Base-by-base conservation (phyloP, 73 alveolate species). In the Paramecium biaurelia region DNA sequence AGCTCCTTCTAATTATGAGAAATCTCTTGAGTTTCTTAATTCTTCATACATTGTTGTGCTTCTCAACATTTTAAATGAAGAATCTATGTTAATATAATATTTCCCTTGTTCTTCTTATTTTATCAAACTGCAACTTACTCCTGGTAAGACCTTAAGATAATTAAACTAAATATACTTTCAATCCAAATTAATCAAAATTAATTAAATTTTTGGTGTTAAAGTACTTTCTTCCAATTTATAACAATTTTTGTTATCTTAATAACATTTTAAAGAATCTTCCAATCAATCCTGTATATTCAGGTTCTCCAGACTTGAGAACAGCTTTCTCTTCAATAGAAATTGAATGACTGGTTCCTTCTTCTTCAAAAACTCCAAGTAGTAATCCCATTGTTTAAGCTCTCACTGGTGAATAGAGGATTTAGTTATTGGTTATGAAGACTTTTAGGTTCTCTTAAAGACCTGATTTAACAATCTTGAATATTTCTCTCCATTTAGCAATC, bases 181-280 rank as follows among this genome's bases (percentile, higher is more conserved):
- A 30, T 37, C 87, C 87, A 6, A 37, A 74, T 41, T 74, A 74
- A 74, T 74, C 87, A 1, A 74, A 74, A 37, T 74, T 74, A 18
- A 41, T 74, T 21, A 74, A 34, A 32, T 74, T 74, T 74, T 74
- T 74, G 18, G 87, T 34, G 14, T 74, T 41, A 35, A 74, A 74
- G 35, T 74, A 74, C 35, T 74, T 74, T 34, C 87, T 34, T 35
- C 87, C 87, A 11, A 74, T 74, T 18, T 74, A 10, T 28, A 74
- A 23, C 45, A 74, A 74, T 41, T 74, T 74, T 21, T 74, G 10
- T 35, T 74, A 18, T 74, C 20, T 74, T 5, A 74, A 41, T 41
- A 74, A 18, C 87, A 74, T 74, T 15, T 74, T 74, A 10, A 74
- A 74, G 67, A 74, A 74, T 41, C 87, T 74, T 34, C 87, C 87